Conservation (phyloP, 192 early-diverging fungal species). For the Umbelopsis sp. region DNA sequence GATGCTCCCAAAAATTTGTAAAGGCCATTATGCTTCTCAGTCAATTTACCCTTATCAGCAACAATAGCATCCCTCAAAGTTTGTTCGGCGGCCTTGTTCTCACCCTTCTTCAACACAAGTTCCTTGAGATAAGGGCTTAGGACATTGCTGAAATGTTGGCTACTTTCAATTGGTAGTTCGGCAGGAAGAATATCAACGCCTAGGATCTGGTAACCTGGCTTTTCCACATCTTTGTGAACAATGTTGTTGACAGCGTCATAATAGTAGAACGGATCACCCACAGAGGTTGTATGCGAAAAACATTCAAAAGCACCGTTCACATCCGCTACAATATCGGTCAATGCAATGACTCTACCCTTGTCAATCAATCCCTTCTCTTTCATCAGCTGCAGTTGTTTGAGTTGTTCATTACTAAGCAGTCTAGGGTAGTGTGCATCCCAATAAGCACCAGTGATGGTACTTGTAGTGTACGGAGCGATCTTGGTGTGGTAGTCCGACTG, state of each 20-base stretch:
- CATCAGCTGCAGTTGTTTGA: conserved; percentile 66
- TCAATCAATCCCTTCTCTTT: conserved; percentile 48
- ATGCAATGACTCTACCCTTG: conserved; percentile 71
- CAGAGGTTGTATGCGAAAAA: conserved; percentile 85
- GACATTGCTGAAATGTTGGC: conserved; percentile 87
- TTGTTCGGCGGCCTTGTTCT: not conserved
- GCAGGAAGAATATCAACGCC: conserved; percentile 97
- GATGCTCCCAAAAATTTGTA: conserved; percentile 40
- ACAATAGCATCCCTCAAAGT: conserved; percentile 63
- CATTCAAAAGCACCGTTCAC: conserved; percentile 95
- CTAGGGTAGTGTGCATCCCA: conserved; percentile 90
- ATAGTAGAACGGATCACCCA: conserved; percentile 91
- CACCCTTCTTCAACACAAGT: conserved; percentile 53
- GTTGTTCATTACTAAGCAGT: conserved; percentile 83
- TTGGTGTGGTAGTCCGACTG: conserved; percentile 79
- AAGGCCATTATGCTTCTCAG: conserved; percentile 56
- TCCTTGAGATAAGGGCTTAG: conserved; percentile 82
- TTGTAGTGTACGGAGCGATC: conserved; percentile 88
- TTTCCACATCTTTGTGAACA: conserved; percentile 77
- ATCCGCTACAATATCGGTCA: conserved; percentile 95
- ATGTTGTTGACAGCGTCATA: conserved; percentile 77
- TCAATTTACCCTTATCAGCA: conserved; percentile 69
- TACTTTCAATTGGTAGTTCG: conserved; percentile 93
- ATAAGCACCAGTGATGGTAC: conserved; percentile 93
- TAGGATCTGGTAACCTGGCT: conserved; percentile 92